Conservation (phyloP, 345 rosid genomes). For the Lepidium didymum region DNA sequence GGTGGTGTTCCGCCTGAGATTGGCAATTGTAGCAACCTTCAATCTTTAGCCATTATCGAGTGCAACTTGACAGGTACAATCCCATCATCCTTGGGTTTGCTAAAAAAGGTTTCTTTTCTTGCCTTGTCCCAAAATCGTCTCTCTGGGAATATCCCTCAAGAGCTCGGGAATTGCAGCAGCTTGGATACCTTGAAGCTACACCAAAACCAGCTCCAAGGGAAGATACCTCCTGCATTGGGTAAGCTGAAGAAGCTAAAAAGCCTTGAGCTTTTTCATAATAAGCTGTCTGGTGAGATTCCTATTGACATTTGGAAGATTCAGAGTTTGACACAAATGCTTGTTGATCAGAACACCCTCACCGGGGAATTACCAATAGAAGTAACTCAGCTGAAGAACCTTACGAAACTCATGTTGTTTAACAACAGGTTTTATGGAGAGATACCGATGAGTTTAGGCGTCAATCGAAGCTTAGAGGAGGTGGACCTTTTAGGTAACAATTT, state of each 20-base stretch:
- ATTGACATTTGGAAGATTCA: constrained; percentile 58
- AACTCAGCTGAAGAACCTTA: constrained; percentile 48
- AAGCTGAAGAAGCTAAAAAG: constrained; percentile 36
- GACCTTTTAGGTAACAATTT: constrained; percentile 55
- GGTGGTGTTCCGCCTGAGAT: constrained; percentile 56
- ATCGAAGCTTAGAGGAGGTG: constrained; percentile 52
- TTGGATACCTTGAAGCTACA: constrained; percentile 33
- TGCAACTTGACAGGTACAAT: constrained; percentile 51
- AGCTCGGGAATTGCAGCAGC: constrained; percentile 66
- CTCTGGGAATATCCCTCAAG: constrained; percentile 57
- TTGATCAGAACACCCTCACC: constrained; percentile 53
- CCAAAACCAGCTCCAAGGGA: constrained; percentile 55
- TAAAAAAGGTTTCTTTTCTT: constrained; percentile 31
- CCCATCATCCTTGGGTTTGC: constrained; percentile 56
- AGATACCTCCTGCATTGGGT: constrained; percentile 57
- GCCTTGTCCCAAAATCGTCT: constrained; percentile 54
- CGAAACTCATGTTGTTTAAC: constrained; percentile 40
- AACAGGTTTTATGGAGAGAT: constrained; percentile 56
- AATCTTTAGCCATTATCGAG: constrained; percentile 23
- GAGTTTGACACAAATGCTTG: constrained; percentile 36
- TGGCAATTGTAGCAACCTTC: constrained; percentile 54
- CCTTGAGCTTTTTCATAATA: constrained; percentile 51
- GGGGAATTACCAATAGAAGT: constrained; percentile 65
- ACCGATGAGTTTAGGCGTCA: constrained; percentile 57
- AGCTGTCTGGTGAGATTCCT: constrained; percentile 63